Conservation (phyloP, 306 rosid species). For the Echinosophora koreensis region DNA sequence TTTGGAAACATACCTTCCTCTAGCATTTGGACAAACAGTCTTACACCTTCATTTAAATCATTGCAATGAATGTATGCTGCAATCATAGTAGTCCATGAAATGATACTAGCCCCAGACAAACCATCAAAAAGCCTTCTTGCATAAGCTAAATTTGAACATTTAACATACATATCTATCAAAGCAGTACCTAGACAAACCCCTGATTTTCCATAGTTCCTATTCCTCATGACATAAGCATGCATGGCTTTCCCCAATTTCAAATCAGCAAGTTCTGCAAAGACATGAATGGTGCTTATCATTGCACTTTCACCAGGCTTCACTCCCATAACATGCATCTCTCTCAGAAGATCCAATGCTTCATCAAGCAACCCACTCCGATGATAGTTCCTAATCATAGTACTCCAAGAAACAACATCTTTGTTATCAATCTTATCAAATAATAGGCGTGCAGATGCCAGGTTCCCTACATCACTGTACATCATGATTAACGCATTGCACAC, state of each 20-base stretch:
- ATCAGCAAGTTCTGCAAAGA: conserved; percentile 53
- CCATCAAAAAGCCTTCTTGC: conserved; percentile 58
- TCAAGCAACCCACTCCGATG: conserved; percentile 48
- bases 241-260: conserved; percentile 58
- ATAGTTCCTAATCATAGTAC: conserved; percentile 66
- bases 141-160: conserved; percentile 51
- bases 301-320: conserved; percentile 61
- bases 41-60: conserved; percentile 48
- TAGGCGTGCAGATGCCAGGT: conserved; percentile 48
- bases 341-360: conserved; percentile 62
- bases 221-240: conserved; percentile 67
- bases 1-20: conserved; percentile 58
- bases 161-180: conserved; percentile 67
- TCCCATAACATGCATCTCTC: conserved; percentile 53
- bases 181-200: conserved; percentile 54
- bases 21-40: conserved; percentile 55
- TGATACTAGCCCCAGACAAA: conserved; percentile 49
- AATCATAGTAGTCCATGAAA: conserved; percentile 68
- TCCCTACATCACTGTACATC: conserved; percentile 68
- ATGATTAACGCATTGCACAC: conserved; percentile 69
- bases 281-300: conserved; percentile 58
- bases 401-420: conserved; percentile 76
- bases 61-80: conserved; percentile 55
- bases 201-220: conserved; percentile 42
- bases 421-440: conserved; percentile 61